phyloP scores from a whole-genome alignment of 768 basidiomycete genomes.

The Collybia sp. region DNA sequence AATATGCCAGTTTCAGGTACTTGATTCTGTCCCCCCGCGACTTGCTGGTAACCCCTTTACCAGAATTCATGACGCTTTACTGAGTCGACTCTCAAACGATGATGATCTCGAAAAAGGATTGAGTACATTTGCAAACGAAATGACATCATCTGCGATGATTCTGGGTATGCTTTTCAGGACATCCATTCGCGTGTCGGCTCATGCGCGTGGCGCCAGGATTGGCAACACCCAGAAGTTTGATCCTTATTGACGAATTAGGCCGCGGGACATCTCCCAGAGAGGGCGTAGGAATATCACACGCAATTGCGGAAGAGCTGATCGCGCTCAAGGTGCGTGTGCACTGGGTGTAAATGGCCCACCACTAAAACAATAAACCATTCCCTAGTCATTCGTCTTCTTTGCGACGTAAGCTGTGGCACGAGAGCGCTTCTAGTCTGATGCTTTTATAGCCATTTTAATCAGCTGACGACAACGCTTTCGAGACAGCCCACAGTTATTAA shows the following conservation, averaged over 20 bases:
- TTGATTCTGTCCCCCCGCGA: constrained; percentile 3
- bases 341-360: background rate
- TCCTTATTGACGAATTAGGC: constrained; percentile 91
- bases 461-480: constrained; percentile 73
- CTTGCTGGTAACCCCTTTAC: background rate
- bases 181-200: background rate
- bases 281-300: constrained; percentile 79
- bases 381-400: constrained; percentile 83
- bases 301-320: constrained; percentile 78
- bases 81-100: constrained; percentile 90
- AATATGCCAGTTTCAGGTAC: constrained; percentile 86
- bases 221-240: constrained; percentile 62
- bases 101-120: constrained; percentile 86
- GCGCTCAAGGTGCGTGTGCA: constrained; percentile 50
- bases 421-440: background rate
- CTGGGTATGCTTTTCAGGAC: constrained; percentile 41
- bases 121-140: constrained; percentile 95
- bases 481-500: constrained; percentile 76
- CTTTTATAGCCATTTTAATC: constrained; percentile 63
- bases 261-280: constrained; percentile 86
- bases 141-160: constrained; percentile 91
- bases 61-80: constrained; percentile 78
- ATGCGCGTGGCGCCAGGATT: constrained; percentile 41
- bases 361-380: background rate
- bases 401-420: constrained; percentile 57